These are phyloP conservation scores for Phytophthora hibernalis DNA, from an alignment of 352 stramenopile genomes.

Conservation along the genomic window DNA sequence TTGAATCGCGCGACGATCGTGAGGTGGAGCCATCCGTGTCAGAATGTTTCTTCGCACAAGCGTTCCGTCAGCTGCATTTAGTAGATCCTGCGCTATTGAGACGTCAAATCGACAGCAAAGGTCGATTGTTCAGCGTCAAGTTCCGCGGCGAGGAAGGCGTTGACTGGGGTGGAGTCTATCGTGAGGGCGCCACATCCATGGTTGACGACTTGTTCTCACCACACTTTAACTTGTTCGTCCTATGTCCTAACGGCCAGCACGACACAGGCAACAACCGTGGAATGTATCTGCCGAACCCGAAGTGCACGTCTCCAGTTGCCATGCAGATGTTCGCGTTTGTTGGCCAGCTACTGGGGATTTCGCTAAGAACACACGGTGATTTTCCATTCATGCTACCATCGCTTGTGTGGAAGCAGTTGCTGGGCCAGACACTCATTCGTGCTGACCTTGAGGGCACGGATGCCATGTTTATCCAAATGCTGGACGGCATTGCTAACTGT, in stretches of 20 bases:
- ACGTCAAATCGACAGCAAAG: slow-evolving; percentile 91
- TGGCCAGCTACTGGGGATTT: slow-evolving; percentile 94
- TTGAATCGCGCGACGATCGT: slow-evolving; percentile 88
- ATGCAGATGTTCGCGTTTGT: slow-evolving; percentile 96
- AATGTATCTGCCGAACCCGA: slow-evolving; percentile 91
- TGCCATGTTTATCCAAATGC: slow-evolving; percentile 90
- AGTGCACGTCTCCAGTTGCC: slow-evolving; percentile 87
- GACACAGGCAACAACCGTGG: slow-evolving; percentile 86
- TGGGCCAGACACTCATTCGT: slow-evolving; percentile 77
- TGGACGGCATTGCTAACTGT: slow-evolving; percentile 87
- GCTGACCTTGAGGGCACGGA: slow-evolving; percentile 91
- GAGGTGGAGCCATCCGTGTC: slow-evolving; percentile 89
- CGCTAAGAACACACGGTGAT: slow-evolving; percentile 92
- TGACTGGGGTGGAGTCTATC: slow-evolving; percentile 91
- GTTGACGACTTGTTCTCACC: slow-evolving; percentile 89
- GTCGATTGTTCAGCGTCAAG: slow-evolving; percentile 89
- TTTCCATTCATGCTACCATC: slow-evolving; percentile 93
- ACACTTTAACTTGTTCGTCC: slow-evolving; percentile 86
- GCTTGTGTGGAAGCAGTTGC: slow-evolving; percentile 94
- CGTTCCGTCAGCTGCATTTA: slow-evolving; percentile 90
- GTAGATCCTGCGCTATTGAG: slow-evolving; percentile 88
- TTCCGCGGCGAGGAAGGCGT: slow-evolving; percentile 91
- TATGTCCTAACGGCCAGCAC: slow-evolving; percentile 89
- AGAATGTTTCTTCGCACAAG: slow-evolving; percentile 95
- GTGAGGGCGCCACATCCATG: slow-evolving; percentile 89